Base-by-base conservation (phyloP, 805 yeast species). In the Suhomyces sp. region DNA sequence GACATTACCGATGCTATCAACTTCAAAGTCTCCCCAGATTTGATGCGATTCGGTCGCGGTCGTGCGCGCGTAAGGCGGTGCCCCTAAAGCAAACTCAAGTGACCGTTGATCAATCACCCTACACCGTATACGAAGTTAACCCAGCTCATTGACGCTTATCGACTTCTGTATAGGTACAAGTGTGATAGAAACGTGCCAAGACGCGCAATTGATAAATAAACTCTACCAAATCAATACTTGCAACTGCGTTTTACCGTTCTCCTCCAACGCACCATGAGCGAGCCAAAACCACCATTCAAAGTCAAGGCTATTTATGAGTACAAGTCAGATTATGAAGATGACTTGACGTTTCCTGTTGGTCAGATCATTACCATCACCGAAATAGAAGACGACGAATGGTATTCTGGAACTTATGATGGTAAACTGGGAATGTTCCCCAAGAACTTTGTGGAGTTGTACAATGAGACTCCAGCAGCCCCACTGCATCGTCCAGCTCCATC, bases 361-460 rank as follows among this genome's bases (percentile, higher is more conserved):
- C 90, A 88, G 66, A 58, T 80, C 27, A 86, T 93, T 58, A 81
- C 84, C 3, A 97, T 93, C 26, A 83, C 86, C 5, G 83, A 82
- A 38, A 77, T 89, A 50, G 97, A 90, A 60, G 97, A 93, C 67
- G 96, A 85, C 6, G 97, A 92, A 57, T 94, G 98, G 98, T 87
- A 82, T 64, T 74, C 80, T 40, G 99, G 99, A 3, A 72, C 77
- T 4, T 87, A 80, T 60, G 72, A 73, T 31, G 89, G 89, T 5
- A 69, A 72, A 45, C 69, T 80, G 19, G 99, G 99, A 6, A 85
- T 92, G 73, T 94, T 94, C 62, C 99, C 99, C 3, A 83, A 81
- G 65, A 84, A 83, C 63, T 93, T 90, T 72, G 98, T 93, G 5
- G 82, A 82, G 48, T 51, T 57, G 22, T 22, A 57, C n/a, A 47